phyloP scores from a whole-genome alignment of 2,329 filamentous ascomycete species.

The Raffaelea ambrosiae region DNA sequence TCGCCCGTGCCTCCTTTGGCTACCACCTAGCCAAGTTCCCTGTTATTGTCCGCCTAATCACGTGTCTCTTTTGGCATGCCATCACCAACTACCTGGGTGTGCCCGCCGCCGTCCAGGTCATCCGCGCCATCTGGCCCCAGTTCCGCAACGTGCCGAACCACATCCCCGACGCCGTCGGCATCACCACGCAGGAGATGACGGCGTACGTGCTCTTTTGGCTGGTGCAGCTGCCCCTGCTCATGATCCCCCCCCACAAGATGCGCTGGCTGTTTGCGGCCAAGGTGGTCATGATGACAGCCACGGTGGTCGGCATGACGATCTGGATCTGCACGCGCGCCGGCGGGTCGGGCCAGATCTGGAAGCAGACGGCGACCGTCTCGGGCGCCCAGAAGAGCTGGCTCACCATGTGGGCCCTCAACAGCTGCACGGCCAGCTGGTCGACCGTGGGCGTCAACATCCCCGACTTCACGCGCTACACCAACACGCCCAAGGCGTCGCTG shows the following conservation, averaged over 20 bases:
- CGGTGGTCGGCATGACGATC: constrained; percentile 37
- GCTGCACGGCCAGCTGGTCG: neutral
- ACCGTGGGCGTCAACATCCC: constrained; percentile 42
- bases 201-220: constrained; percentile 44
- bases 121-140: constrained; percentile 30
- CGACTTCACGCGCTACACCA: constrained; percentile 30
- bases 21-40: constrained; percentile 20
- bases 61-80: constrained; percentile 24
- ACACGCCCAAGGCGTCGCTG: constrained; percentile 26
- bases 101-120: constrained; percentile 21
- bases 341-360: constrained; percentile 3
- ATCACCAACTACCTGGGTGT: constrained; percentile 24
- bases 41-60: constrained; percentile 21
- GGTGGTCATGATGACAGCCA: constrained; percentile 2
- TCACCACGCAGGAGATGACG: constrained; percentile 40
- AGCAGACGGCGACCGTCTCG: neutral
- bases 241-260: constrained; percentile 41
- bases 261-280: constrained; percentile 37
- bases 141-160: constrained; percentile 31
- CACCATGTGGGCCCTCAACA: constrained; percentile 23
- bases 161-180: constrained; percentile 31
- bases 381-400: neutral
- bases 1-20: constrained; percentile 20
- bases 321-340: constrained; percentile 64
- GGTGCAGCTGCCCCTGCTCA: constrained; percentile 37